Percentiles rank a stretch among this genome's conserved stretches.
Evolutionary conservation across 768 basidiomycete species (phyloP).

Genomic region (Phanerodontia chrysosporium): DNA sequence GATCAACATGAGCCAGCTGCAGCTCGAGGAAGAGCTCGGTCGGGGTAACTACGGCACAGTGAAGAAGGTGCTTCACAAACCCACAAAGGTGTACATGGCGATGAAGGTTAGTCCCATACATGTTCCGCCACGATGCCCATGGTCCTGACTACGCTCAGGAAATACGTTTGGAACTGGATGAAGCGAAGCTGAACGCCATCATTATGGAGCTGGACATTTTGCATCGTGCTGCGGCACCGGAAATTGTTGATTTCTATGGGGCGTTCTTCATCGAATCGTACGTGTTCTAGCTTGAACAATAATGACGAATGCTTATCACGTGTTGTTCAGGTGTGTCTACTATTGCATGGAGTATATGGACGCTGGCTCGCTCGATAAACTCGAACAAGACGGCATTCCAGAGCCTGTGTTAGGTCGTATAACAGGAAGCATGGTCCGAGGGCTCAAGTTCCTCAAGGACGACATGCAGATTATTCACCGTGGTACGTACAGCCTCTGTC

Average conservation of each 20-base stretch:
- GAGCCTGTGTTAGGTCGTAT: conserved; percentile 85
- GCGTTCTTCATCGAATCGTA: conserved; percentile 99
- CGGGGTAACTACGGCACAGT: conserved; percentile 98
- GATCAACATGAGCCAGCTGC: conserved; percentile 93
- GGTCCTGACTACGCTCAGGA: conserved; percentile 49
- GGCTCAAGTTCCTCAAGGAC: conserved; percentile 94
- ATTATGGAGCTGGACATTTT: conserved; percentile 99
- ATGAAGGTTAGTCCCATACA: conserved; percentile 74
- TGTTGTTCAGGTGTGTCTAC: conserved; percentile 61
- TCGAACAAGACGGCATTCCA: conserved; percentile 46
- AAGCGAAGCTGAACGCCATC: conserved; percentile 90
- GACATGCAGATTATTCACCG: conserved; percentile 83
- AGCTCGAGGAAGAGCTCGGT: conserved; percentile 90
- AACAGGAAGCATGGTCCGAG: conserved; percentile 77
- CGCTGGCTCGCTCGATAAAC: conserved; percentile 89
- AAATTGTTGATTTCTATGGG: conserved; percentile 98
- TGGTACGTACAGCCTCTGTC: conserved; percentile 34
- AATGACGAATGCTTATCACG: background rate
- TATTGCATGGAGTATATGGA: conserved; percentile 99
- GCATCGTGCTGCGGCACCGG: conserved; percentile 85
- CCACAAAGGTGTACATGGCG: conserved; percentile 94
- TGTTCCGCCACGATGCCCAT: background rate
- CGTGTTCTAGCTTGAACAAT: background rate
- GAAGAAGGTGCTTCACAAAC: conserved; percentile 90
- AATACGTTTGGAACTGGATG: conserved; percentile 94